A percentile compares a stretch with the other conserved stretches of the same genome.
Conservation (phyloP, 2,329 filamentous ascomycete species). For the Lizonia empirigonia region DNA sequence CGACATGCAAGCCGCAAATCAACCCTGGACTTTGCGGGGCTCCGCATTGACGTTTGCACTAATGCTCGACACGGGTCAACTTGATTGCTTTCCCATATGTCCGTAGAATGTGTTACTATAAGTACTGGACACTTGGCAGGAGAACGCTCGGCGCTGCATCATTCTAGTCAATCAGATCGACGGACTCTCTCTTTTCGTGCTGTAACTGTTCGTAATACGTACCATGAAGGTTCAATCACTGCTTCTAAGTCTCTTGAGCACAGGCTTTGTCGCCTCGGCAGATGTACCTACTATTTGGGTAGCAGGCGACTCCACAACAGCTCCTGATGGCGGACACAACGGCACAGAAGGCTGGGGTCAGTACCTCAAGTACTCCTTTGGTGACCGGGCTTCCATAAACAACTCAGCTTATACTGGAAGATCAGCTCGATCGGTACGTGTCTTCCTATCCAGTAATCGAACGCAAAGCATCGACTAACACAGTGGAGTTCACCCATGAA, state of each 20-base stretch:
- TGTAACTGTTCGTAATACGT: not conserved
- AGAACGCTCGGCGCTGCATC: not conserved
- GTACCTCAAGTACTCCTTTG: slow-evolving; percentile 60
- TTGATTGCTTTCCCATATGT: not conserved
- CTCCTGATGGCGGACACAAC: slow-evolving; percentile 51
- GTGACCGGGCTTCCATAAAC: slow-evolving; percentile 52
- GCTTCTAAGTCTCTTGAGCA: slow-evolving; percentile 2
- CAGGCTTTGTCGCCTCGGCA: not conserved
- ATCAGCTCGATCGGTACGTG: slow-evolving; percentile 60
- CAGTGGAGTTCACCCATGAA: slow-evolving; percentile 61
- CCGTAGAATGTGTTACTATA: slow-evolving; percentile 1
- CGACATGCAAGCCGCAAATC: slow-evolving; percentile 1
- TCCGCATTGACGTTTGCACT: slow-evolving; percentile 6
- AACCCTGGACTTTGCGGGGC: slow-evolving; percentile 17
- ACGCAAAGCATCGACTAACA: not conserved
- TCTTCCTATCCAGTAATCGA: fast-evolving
- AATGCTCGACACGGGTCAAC: not conserved
- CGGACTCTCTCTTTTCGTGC: not conserved
- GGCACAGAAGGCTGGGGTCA: slow-evolving; percentile 60
- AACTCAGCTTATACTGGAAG: slow-evolving; percentile 69
- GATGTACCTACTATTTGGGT: slow-evolving; percentile 42
- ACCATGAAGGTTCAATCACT: slow-evolving; percentile 1
- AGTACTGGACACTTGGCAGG: slow-evolving; percentile 8
- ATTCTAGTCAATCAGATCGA: not conserved
- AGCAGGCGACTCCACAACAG: slow-evolving; percentile 66